A percentile compares a stretch with the other conserved stretches of the same genome.
Conservation (phyloP, 805 yeast genomes). For the Pichia heedii region DNA sequence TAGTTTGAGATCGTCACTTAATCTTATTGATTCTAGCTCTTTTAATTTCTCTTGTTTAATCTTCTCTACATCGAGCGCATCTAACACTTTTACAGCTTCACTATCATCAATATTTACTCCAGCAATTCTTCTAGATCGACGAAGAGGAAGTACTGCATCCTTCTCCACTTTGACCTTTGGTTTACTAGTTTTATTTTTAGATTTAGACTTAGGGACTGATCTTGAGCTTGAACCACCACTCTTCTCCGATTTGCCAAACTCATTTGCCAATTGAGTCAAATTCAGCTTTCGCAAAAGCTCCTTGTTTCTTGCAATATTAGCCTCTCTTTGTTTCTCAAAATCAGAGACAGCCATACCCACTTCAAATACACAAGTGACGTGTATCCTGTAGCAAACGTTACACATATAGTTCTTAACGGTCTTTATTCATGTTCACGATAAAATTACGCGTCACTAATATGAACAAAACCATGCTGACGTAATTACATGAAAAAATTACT, state of each 20-base stretch:
- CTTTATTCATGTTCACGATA: too few species aligned
- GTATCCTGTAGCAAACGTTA: too few species aligned
- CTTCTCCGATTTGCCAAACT: constrained; percentile 9
- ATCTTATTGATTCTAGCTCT: constrained; percentile 33
- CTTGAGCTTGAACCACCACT: not conserved
- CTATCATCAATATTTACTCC: constrained; percentile 47
- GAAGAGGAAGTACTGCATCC: constrained; percentile 39
- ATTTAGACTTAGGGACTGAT: constrained; percentile 2
- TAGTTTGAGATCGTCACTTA: constrained; percentile 57
- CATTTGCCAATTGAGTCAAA: constrained; percentile 44
- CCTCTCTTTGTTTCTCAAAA: constrained; percentile 63
- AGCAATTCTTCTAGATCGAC: constrained; percentile 73
- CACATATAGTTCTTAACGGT: too few species aligned
- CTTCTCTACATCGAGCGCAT: constrained; percentile 29
- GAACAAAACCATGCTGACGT: too few species aligned
- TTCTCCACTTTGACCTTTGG: constrained; percentile 23
- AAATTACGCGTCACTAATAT: too few species aligned
- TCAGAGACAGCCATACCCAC: constrained; percentile 38
- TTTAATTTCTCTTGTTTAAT: constrained; percentile 37
- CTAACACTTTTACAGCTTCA: constrained; percentile 29
- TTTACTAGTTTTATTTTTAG: constrained; percentile 9
- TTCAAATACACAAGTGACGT: too few species aligned
- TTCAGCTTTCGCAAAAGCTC: constrained; percentile 65
- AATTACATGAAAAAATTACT: too few species aligned
- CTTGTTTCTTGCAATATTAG: constrained; percentile 76